Evolutionary conservation across 108 stramenopile genomes (phyloP).

Genomic region (Fistulifera pelliculosa): DNA sequence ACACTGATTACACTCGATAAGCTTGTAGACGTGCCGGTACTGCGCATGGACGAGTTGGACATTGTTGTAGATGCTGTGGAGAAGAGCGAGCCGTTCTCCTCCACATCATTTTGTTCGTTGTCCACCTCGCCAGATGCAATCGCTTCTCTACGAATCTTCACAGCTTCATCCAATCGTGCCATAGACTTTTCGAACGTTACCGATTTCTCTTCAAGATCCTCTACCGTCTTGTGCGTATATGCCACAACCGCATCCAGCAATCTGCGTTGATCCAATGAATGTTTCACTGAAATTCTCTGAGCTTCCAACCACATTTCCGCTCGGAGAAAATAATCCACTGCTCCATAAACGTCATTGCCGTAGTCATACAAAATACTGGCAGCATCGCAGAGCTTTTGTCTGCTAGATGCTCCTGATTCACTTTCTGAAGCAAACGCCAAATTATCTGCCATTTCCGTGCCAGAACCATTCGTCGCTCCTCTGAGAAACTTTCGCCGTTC

Average conservation of each 20-base stretch:
- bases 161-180: conserved; percentile 46
- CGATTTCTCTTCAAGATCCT: conserved; percentile 51
- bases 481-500: neutral
- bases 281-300: conserved; percentile 31
- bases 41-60: conserved; percentile 54
- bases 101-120: conserved; percentile 21
- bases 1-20: conserved; percentile 76
- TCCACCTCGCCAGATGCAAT: conserved; percentile 30
- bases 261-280: conserved; percentile 35
- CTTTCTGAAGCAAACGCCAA: conserved; percentile 1
- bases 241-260: conserved; percentile 38
- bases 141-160: conserved; percentile 60
- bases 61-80: conserved; percentile 46
- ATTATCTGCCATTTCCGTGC: conserved; percentile 8
- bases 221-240: conserved; percentile 44
- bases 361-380: conserved; percentile 76
- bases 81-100: conserved; percentile 69
- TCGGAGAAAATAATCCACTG: conserved; percentile 59
- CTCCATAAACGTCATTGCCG: conserved; percentile 47
- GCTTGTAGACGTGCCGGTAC: conserved; percentile 45
- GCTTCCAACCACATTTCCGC: conserved; percentile 68
- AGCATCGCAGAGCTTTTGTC: conserved; percentile 23
- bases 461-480: neutral
- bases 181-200: conserved; percentile 42
- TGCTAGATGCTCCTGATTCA: neutral